Percentiles rank a stretch among this genome's conserved stretches.
phyloP scores from a whole-genome alignment of 1,284 basidiomycete species.

The Heterobasidion annosum region DNA sequence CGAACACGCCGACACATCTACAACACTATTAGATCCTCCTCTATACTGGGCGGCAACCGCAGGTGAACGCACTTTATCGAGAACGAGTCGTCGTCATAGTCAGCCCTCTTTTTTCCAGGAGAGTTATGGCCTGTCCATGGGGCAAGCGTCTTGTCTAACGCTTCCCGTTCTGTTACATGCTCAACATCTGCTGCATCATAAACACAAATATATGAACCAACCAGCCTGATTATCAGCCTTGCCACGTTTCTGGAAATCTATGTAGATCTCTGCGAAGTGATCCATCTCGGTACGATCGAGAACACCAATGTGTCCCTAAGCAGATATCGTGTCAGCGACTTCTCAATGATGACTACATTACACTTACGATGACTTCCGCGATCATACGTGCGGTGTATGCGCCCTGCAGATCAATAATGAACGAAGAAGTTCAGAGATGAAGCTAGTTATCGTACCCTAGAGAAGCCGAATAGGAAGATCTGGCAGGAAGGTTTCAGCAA shows the following conservation, averaged over 20 bases:
- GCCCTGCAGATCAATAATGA: constrained; percentile 29
- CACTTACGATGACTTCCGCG: constrained; percentile 53
- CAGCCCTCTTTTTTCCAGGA: constrained; percentile 41
- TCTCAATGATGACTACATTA: not conserved
- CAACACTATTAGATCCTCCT: constrained; percentile 4
- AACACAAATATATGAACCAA: constrained; percentile 16
- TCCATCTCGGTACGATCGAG: constrained; percentile 63
- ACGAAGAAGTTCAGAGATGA: not conserved
- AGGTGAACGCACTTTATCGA: constrained; percentile 44
- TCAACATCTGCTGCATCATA: not conserved
- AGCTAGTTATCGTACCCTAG: constrained; percentile 32
- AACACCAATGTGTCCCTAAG: constrained; percentile 53
- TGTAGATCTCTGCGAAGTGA: constrained; percentile 52
- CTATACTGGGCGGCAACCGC: not conserved
- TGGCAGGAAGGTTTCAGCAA: constrained; percentile 12
- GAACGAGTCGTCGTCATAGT: constrained; percentile 36
- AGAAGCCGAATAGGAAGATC: constrained; percentile 74
- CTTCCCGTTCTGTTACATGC: constrained; percentile 29
- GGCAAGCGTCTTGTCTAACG: constrained; percentile 32
- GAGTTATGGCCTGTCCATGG: constrained; percentile 43
- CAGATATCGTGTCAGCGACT: not conserved
- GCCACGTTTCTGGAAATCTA: constrained; percentile 49
- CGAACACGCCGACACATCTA: constrained; percentile 66
- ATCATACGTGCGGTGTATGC: constrained; percentile 69
- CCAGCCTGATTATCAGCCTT: constrained; percentile 39